Evolutionary conservation across 2,329 filamentous ascomycete genomes (phyloP), one percentile per base, ranked within the genome.

Genomic region (Blastomyces silverae): DNA sequence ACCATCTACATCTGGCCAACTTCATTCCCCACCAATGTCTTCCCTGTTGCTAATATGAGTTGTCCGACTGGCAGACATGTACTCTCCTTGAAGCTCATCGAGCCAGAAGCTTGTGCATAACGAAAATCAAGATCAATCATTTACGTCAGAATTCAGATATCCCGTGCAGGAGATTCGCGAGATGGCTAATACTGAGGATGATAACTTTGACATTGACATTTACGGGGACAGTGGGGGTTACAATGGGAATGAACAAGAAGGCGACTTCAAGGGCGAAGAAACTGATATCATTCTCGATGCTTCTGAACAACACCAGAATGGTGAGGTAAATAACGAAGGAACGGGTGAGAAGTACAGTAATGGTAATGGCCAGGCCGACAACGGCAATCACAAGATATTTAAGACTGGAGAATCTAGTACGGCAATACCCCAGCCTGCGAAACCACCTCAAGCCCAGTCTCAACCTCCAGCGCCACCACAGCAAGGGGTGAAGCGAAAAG

Each of bases 131-230:
- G 66, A 76, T 66, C 66, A 70, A 75, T 75, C 71, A 72, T 70
- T 69, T 69, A 59, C 63, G 55, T 65, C 65, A 63, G 39, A 58
- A 25, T 53, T 66, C 57, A 64, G 55, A 59, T 31, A n/a, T 59
- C 44, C 63, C 50, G 42, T 58, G 22, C 34, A 46, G 48, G 37
- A 53, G 8, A 71, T 66, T 59, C 56, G 13, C 73, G 70, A 72
- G 65, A 81, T 81, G 79, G 78, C 79, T 65, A 61, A 50, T 50
- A 76, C 83, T 72, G 85, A 87, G 74, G 85, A 87, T 77, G 85
- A 88, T 76, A 87, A 86, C 73, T 88, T 88, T 80, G 85, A 88
- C 71, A 87, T 88, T 80, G 86, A 88, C 75, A 87, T 88, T 77
- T 88, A 88, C 73, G 85, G 85, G 68, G 85, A 88, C 71, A 84